Percentiles rank a stretch among this genome's conserved stretches.
phyloP scores from a whole-genome alignment of 2,329 filamentous ascomycete genomes.

The Cordyceps fumosorosea region DNA sequence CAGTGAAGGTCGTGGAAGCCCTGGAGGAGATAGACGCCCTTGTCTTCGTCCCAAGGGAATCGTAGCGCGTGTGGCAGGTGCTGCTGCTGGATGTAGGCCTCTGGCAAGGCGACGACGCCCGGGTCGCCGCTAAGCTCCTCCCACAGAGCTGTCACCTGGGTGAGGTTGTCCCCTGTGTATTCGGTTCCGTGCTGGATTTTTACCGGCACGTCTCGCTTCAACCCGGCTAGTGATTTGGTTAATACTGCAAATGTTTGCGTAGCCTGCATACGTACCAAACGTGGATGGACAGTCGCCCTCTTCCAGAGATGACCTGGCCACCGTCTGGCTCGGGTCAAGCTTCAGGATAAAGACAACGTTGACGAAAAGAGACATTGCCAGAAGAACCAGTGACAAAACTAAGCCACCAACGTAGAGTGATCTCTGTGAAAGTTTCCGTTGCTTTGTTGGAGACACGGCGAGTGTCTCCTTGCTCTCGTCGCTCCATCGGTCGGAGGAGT shows the following conservation, averaged over 20 bases:
- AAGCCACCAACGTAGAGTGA: neutral
- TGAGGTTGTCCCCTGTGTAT: neutral
- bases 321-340: neutral
- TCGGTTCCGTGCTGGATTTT: neutral
- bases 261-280: neutral
- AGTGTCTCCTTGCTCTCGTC: neutral
- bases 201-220: neutral
- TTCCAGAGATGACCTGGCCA: neutral
- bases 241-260: neutral
- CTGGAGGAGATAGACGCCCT: slow-evolving; percentile 1
- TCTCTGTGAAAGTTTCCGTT: neutral
- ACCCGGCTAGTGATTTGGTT: neutral
- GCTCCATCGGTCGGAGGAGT: neutral
- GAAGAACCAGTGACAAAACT: neutral
- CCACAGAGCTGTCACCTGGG: neutral
- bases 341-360: neutral
- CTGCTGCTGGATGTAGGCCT: neutral
- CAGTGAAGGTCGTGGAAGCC: slow-evolving; percentile 3
- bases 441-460: neutral
- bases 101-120: slow-evolving; percentile 2
- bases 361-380: neutral
- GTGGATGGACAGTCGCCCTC: neutral
- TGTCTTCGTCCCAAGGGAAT: slow-evolving; percentile 2
- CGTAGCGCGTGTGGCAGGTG: neutral
- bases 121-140: slow-evolving; percentile 2